Conservation (phyloP, 1,284 basidiomycete species). For the Xerocomus amazonicus region DNA sequence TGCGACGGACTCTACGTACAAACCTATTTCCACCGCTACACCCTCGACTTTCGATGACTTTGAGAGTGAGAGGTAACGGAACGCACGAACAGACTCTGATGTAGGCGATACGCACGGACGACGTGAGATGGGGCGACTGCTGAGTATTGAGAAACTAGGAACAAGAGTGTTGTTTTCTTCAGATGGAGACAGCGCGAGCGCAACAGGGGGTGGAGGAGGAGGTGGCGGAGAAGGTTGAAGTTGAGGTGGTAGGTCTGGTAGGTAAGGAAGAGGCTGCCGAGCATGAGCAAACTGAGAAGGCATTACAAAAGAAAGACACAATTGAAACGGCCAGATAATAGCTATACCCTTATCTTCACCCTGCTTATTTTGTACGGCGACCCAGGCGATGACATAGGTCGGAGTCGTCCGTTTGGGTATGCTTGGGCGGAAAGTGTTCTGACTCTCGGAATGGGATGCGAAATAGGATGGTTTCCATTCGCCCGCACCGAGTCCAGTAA, state of each 20-base stretch:
- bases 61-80: conserved; percentile 24
- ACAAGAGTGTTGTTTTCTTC: conserved; percentile 3
- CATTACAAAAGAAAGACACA: conserved; percentile 52
- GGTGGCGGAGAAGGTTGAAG: conserved; percentile 58
- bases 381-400: conserved; percentile 65
- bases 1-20: conserved; percentile 67
- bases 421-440: conserved; percentile 11
- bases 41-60: conserved; percentile 30
- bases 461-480: conserved; percentile 40
- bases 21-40: conserved; percentile 55
- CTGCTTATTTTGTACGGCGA: conserved; percentile 68
- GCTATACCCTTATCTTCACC: conserved; percentile 73
- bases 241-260: conserved; percentile 63
- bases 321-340: conserved; percentile 64
- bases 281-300: conserved; percentile 37
- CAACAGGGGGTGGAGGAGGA: conserved; percentile 21
- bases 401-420: conserved; percentile 21
- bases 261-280: conserved; percentile 46
- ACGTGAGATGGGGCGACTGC: conserved; percentile 20
- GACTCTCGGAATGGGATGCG: conserved; percentile 18
- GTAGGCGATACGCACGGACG: conserved; percentile 20
- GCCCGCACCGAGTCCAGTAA: conserved; percentile 56
- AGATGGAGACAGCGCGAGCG: conserved; percentile 14
- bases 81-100: conserved; percentile 24
- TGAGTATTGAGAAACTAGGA: conserved; percentile 14